A percentile compares a stretch with the other conserved stretches of the same genome.
These are phyloP conservation scores for Aspergillus japonicus DNA, from an alignment of 2,329 filamentous ascomycete genomes.

Conservation along the genomic window DNA sequence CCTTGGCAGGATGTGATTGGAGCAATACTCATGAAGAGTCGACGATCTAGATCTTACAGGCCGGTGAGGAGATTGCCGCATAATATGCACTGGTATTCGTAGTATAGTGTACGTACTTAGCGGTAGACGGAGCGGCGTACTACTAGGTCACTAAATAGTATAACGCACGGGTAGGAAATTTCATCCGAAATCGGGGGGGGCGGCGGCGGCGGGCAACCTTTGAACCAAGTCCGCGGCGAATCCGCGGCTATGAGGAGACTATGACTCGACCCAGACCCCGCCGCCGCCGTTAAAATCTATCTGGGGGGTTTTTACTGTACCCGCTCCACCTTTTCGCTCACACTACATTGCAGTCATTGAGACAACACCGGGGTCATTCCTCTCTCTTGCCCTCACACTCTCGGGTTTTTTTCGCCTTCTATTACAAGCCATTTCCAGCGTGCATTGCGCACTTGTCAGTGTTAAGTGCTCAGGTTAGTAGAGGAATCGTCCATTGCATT, in stretches of 20 bases:
- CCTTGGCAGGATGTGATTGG: neutral
- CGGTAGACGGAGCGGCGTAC: no score
- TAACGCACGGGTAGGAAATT: neutral
- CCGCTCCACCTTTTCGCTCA: neutral
- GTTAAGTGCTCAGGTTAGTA: neutral
- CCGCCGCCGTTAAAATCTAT: neutral
- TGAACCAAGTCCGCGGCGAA: neutral
- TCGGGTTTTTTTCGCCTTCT: neutral
- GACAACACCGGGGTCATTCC: neutral
- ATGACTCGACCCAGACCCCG: neutral
- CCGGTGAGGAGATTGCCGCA: neutral
- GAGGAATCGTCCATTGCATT: neutral
- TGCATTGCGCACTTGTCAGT: neutral
- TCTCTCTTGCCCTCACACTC: neutral
- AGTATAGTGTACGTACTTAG: no score
- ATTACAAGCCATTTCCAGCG: neutral
- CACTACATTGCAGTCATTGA: neutral
- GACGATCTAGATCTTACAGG: neutral
- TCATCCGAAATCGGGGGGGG: constrained; percentile 1
- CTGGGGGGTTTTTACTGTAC: neutral
- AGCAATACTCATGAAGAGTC: neutral
- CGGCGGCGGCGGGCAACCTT: neutral
- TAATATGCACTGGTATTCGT: no score
- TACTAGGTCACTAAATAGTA: no score
- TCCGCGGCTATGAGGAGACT: neutral